Evolutionary conservation across 345 rosid genomes (phyloP).

Genomic region (Moricandia arvensis): DNA sequence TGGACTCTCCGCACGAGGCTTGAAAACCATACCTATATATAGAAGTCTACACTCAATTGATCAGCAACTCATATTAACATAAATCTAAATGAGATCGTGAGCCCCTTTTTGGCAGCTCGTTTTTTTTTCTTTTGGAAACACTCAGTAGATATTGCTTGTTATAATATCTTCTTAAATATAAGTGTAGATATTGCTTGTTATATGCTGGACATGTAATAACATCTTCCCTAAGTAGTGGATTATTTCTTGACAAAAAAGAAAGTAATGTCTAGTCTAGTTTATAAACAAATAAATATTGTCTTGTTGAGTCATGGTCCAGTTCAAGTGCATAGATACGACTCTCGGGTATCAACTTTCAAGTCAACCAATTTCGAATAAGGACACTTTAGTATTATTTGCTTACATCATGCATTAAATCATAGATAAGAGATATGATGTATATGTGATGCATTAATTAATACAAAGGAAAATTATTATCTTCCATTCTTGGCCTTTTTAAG

Average conservation of each 20-base stretch:
- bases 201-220: background rate
- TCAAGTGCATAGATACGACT: too few species aligned
- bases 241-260: background rate
- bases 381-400: background rate
- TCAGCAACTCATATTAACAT: background rate
- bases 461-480: background rate
- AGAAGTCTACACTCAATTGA: background rate
- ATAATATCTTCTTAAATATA: background rate
- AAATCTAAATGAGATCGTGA: too few species aligned
- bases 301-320: slow-evolving; percentile 13
- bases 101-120: too few species aligned
- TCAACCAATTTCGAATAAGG: slow-evolving; percentile 16
- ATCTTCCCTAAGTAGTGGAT: slow-evolving; percentile 1
- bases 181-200: background rate
- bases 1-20: background rate
- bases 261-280: background rate
- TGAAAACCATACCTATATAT: background rate
- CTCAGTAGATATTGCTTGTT: too few species aligned
- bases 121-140: too few species aligned
- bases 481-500: background rate
- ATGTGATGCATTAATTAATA: background rate
- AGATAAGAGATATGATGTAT: slow-evolving; percentile 1
- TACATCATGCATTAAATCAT: background rate
- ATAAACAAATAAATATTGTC: background rate
- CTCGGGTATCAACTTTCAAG: slow-evolving; percentile 2